phyloP scores from a whole-genome alignment of 2,329 filamentous ascomycete genomes.

The Huntiella savannae region DNA sequence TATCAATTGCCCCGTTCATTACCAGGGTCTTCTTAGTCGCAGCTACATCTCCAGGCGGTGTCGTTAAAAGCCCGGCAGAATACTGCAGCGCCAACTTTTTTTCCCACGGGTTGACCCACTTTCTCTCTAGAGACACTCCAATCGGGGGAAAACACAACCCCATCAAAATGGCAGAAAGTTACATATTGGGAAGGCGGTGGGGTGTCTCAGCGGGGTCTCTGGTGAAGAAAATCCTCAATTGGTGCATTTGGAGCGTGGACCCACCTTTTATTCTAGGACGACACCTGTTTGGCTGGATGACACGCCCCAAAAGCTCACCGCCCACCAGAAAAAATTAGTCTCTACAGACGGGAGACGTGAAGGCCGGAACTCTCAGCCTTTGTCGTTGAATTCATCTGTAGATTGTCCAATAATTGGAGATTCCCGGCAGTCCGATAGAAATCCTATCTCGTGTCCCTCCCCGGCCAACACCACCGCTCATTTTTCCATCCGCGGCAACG shows the following conservation, averaged over 20 bases:
- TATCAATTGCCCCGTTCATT: too few species aligned
- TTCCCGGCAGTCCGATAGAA: background rate
- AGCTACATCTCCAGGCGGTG: conserved; percentile 3
- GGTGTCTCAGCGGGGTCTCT: background rate
- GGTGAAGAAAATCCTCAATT: background rate
- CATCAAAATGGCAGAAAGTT: background rate
- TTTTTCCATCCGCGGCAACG: too few species aligned
- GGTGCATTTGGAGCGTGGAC: background rate
- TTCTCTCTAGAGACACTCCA: conserved; percentile 2
- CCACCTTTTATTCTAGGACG: background rate
- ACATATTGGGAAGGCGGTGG: conserved; percentile 1
- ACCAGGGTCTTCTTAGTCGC: too few species aligned
- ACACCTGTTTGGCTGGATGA: background rate
- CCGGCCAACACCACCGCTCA: too few species aligned
- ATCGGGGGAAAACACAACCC: background rate
- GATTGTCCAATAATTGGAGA: background rate
- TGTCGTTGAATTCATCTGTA: background rate
- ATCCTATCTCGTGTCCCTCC: too few species aligned
- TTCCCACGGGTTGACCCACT: background rate
- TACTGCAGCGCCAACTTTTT: background rate
- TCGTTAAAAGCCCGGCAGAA: conserved; percentile 1
- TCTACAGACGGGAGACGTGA: background rate
- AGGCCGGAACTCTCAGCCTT: background rate
- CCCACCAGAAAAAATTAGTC: background rate
- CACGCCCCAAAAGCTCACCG: background rate